Evolutionary conservation across 2,329 filamentous ascomycete genomes (phyloP), one percentile per base, ranked within the genome.

Genomic region (Cladosporium austrohemisphaericum): DNA sequence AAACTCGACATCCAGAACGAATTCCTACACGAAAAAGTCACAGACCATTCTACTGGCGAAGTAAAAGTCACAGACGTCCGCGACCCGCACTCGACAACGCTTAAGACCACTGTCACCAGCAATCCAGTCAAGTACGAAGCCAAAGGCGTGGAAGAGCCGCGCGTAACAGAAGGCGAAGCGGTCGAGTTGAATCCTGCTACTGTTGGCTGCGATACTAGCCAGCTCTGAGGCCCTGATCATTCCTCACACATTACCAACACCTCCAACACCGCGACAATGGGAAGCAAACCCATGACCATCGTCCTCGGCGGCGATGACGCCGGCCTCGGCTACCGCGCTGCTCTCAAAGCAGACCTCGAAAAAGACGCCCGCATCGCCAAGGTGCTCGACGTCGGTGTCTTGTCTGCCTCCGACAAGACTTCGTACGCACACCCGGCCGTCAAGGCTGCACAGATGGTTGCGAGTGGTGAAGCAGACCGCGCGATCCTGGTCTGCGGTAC

Each of bases 401-500:
- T 80, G 58, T 73, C 75, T 36, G 62, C 74, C 49, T 71, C 74
- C 50, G 86, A 93, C 75, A 88, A 88, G 67, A 92, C 86, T 1
- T 84, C 88, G 2, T 94, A 94, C 68, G 86, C 88, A 0, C 84
- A 88, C 67, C 79, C 86, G 32, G 88, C 88, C 51, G 85, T 88
- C 32, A 79, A 80, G 31, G 88, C 87, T 4, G 85, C 86, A 33
- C 74, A 78, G 52, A 73, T 85, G 29, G 78, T 87, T 9, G 74
- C 76, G 3, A 67, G 73, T 5, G 84, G 83, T 35, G 76, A 81
- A 60, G 85, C 80, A 45, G 88, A 94, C 69, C 84, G 88, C 46
- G 88, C 87, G 0, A 75, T 94, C 29, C 72, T 90, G 33, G 88
- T 94, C 72, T 94, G 88, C 71, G 88, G 89, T 2, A 94, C 89